Evolutionary conservation across 768 basidiomycete species (phyloP).

Genomic region (Lactifluus pinguis): DNA sequence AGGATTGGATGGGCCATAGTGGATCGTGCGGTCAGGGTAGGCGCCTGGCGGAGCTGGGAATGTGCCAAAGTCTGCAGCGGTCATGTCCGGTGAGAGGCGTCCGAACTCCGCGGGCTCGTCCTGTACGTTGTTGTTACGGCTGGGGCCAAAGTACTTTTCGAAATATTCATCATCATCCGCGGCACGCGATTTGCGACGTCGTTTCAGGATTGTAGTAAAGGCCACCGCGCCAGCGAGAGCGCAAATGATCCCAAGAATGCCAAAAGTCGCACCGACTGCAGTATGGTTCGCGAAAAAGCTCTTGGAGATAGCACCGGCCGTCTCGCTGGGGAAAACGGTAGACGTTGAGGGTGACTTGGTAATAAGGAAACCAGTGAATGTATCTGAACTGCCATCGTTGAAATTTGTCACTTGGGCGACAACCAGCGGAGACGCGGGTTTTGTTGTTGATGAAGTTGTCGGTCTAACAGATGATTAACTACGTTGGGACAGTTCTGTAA

Average conservation of each 20-base stretch:
- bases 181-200: not conserved
- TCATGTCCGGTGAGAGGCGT: not conserved
- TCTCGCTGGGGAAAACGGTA: not conserved
- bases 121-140: not conserved
- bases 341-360: not conserved
- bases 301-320: not conserved
- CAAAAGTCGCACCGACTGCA: conserved; percentile 22
- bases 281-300: conserved; percentile 16
- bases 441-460: not conserved
- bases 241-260: conserved; percentile 18
- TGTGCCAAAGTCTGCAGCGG: not conserved
- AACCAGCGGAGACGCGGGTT: not conserved
- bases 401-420: not conserved
- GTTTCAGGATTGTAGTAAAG: not conserved
- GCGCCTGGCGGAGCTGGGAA: not conserved
- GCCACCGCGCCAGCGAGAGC: not conserved
- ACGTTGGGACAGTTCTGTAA: not conserved
- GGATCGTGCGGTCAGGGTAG: conserved; percentile 16
- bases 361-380: not conserved
- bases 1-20: conserved; percentile 5
- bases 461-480: not conserved
- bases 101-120: conserved; percentile 1
- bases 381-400: not conserved
- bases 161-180: conserved; percentile 3
- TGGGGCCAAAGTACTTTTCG: conserved; percentile 6